Evolutionary conservation across 192 early-diverging fungal species (phyloP).

Genomic region (Pilaira anomala): DNA sequence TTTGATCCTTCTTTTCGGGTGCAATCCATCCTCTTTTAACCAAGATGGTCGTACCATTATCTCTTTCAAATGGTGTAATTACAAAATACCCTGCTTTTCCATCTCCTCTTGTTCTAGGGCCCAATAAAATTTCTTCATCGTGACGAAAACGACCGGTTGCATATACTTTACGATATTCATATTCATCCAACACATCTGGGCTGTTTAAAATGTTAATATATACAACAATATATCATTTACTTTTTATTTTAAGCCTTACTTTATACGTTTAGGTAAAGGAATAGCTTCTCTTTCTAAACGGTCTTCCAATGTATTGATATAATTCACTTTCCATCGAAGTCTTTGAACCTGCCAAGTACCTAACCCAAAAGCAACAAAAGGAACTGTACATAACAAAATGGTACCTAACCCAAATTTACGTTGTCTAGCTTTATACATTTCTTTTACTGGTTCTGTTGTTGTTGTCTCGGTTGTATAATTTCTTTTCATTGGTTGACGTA

Average conservation of each 20-base stretch:
- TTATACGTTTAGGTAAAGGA: conserved; percentile 65
- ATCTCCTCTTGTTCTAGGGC: conserved; percentile 65
- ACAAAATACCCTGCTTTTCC: conserved; percentile 70
- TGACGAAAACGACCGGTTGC: conserved; percentile 68
- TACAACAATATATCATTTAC: not conserved
- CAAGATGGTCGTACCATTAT: conserved; percentile 69
- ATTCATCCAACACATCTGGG: conserved; percentile 47
- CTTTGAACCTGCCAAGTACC: conserved; percentile 89
- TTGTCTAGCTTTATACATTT: conserved; percentile 20
- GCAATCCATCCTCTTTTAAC: conserved; percentile 91
- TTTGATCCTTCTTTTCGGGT: conserved; percentile 58
- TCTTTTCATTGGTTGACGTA: not conserved
- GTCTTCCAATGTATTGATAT: conserved; percentile 73
- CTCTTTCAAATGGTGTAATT: conserved; percentile 72
- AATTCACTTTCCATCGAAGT: conserved; percentile 81
- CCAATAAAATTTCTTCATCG: conserved; percentile 79
- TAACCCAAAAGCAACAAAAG: conserved; percentile 64
- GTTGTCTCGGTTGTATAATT: not conserved
- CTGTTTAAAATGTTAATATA: conserved; percentile 20
- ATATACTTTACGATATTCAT: conserved; percentile 75
- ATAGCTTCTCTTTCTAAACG: conserved; percentile 57
- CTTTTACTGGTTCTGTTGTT: not conserved
- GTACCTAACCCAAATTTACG: conserved; percentile 31
- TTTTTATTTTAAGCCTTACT: conserved; percentile 31
- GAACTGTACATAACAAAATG: conserved; percentile 41